Evolutionary conservation across 1,284 basidiomycete species (phyloP).

Genomic region (Retiboletus flavoniger): DNA sequence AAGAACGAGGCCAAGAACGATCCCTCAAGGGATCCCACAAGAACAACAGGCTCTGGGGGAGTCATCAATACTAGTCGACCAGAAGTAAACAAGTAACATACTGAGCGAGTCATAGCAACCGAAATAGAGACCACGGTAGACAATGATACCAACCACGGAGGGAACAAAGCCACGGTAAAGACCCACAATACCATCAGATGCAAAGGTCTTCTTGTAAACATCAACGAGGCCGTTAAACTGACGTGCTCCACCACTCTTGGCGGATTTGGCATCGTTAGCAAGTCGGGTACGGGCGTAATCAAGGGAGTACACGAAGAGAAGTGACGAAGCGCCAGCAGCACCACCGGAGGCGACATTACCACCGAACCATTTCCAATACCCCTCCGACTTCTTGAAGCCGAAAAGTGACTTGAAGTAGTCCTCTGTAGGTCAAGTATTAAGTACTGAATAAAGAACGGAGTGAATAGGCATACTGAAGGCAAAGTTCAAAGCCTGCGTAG

Average conservation of each 20-base stretch:
- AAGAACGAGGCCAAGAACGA: conserved; percentile 90
- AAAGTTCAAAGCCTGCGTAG: conserved; percentile 94
- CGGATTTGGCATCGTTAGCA: conserved; percentile 94
- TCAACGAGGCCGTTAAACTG: conserved; percentile 96
- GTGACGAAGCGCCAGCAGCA: conserved; percentile 93
- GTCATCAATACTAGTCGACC: conserved; percentile 16
- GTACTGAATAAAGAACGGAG: rapidly evolving
- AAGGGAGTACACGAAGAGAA: conserved; percentile 97
- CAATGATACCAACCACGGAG: conserved; percentile 92
- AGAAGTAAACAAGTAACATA: conserved; percentile 40
- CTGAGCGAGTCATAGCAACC: conserved; percentile 93
- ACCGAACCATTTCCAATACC: conserved; percentile 89
- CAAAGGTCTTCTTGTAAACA: conserved; percentile 92
- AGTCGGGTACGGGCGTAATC: conserved; percentile 98
- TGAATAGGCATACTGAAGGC: conserved; percentile 72
- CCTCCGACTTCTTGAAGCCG: conserved; percentile 86
- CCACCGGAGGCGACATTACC: conserved; percentile 96
- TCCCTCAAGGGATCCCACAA: conserved; percentile 84
- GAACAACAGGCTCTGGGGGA: conserved; percentile 81
- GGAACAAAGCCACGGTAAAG: conserved; percentile 96
- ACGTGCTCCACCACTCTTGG: conserved; percentile 86
- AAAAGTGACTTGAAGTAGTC: conserved; percentile 96
- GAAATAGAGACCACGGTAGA: conserved; percentile 96
- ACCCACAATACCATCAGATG: conserved; percentile 84
- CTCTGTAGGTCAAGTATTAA: conserved; percentile 51